A percentile compares a stretch with the other conserved stretches of the same genome.
phyloP scores from a whole-genome alignment of 805 yeast species.

The Candida wancherniae region DNA sequence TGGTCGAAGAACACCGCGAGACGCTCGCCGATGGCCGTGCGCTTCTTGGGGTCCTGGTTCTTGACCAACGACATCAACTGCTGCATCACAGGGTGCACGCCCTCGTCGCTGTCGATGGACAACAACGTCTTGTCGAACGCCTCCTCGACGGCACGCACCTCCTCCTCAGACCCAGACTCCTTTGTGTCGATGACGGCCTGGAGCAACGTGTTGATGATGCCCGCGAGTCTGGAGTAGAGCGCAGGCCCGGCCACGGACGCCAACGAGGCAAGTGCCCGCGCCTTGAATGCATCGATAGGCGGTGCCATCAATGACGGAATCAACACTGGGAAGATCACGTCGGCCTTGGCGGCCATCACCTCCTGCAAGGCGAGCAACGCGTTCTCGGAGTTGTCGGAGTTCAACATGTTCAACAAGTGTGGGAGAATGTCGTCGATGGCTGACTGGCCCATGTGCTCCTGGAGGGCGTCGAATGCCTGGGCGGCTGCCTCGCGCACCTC shows the following conservation, averaged over 20 bases:
- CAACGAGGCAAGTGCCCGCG: slow-evolving; percentile 79
- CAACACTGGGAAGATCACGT: slow-evolving; percentile 88
- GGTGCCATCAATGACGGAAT: slow-evolving; percentile 77
- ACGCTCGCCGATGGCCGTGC: slow-evolving; percentile 60
- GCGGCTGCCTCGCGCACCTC: slow-evolving; percentile 90
- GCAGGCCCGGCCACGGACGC: slow-evolving; percentile 89
- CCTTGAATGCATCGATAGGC: slow-evolving; percentile 80
- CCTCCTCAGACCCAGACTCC: slow-evolving; percentile 30
- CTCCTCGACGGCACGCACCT: slow-evolving; percentile 38
- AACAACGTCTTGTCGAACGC: slow-evolving; percentile 68
- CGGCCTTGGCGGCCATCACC: slow-evolving; percentile 85
- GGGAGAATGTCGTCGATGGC: slow-evolving; percentile 91
- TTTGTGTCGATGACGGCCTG: slow-evolving; percentile 46
- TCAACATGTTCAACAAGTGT: slow-evolving; percentile 65
- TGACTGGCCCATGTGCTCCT: slow-evolving; percentile 71
- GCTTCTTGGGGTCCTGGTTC: slow-evolving; percentile 63
- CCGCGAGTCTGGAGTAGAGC: slow-evolving; percentile 63
- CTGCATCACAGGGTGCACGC: slow-evolving; percentile 79
- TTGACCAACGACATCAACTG: slow-evolving; percentile 73
- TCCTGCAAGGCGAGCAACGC: slow-evolving; percentile 88
- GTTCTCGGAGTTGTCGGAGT: slow-evolving; percentile 53
- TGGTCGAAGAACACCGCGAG: slow-evolving; percentile 66
- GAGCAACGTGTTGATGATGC: slow-evolving; percentile 71
- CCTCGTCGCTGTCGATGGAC: slow-evolving; percentile 71
- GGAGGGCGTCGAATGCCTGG: slow-evolving; percentile 81